A percentile compares a stretch with the other conserved stretches of the same genome.
phyloP scores from a whole-genome alignment of 192 early-diverging fungal species.

The Globomyces pollinis-pini region DNA sequence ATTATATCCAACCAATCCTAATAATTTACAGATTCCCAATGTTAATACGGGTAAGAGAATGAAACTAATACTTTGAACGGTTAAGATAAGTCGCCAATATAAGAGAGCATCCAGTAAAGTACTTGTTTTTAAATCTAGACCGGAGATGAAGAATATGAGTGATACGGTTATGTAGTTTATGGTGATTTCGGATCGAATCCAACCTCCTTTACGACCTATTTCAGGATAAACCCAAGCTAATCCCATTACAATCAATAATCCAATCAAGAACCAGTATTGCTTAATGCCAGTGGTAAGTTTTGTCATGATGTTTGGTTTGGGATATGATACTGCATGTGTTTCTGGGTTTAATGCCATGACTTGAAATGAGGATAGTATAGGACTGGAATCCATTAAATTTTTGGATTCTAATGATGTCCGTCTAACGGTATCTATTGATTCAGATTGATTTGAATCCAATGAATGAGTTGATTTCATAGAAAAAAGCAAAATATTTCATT shows the following conservation, averaged over 20 bases:
- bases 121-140: slow-evolving; percentile 50
- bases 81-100: slow-evolving; percentile 47
- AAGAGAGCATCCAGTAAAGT: slow-evolving; percentile 44
- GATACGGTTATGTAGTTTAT: slow-evolving; percentile 57
- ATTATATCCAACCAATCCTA: slow-evolving; percentile 43
- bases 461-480: too few relatives aligned
- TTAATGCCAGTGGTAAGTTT: too few relatives aligned
- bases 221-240: slow-evolving; percentile 50
- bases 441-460: too few relatives aligned
- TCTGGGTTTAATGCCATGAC: too few relatives aligned
- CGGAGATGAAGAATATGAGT: slow-evolving; percentile 57
- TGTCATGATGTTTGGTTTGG: too few relatives aligned
- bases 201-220: slow-evolving; percentile 44
- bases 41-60: slow-evolving; percentile 55
- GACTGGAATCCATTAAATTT: too few relatives aligned
- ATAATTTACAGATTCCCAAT: slow-evolving; percentile 43
- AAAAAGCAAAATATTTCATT: too few relatives aligned
- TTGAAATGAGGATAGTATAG: too few relatives aligned
- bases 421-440: too few relatives aligned
- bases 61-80: slow-evolving; percentile 53
- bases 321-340: too few relatives aligned
- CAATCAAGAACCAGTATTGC: slow-evolving; percentile 13
- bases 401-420: too few relatives aligned
- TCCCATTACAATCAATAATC: slow-evolving; percentile 53
- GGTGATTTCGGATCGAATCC: slow-evolving; percentile 44